These are phyloP conservation scores for Dryadomyces quercus-mongolicae DNA, from an alignment of 2,329 filamentous ascomycete genomes.

Conservation along the genomic window DNA sequence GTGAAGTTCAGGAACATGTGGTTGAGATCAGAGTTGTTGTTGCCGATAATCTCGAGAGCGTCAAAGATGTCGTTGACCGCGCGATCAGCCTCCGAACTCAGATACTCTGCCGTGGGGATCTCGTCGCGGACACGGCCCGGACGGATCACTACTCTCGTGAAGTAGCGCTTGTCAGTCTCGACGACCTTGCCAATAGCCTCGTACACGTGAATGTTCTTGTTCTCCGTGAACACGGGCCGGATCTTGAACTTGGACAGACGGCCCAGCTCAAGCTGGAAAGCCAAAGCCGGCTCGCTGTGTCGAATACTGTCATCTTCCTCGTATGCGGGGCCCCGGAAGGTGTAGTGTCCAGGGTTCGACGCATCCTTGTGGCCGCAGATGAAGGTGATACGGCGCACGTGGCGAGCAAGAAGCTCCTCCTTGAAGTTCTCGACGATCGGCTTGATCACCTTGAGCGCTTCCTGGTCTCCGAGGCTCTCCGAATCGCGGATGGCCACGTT, in stretches of 20 bases:
- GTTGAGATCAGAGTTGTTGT: constrained; percentile 98
- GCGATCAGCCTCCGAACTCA: constrained; percentile 92
- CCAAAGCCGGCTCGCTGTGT: constrained; percentile 89
- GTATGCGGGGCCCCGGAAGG: constrained; percentile 87
- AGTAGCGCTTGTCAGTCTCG: constrained; percentile 96
- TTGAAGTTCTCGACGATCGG: constrained; percentile 69
- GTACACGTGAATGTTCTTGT: constrained; percentile 98
- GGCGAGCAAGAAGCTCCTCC: constrained; percentile 68
- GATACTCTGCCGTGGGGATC: constrained; percentile 95
- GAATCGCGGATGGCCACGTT: constrained; percentile 87
- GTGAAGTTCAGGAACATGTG: constrained; percentile 99
- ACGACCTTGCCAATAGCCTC: constrained; percentile 91
- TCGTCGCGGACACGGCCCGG: constrained; percentile 91
- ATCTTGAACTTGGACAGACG: constrained; percentile 95
- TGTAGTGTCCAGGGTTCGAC: constrained; percentile 93
- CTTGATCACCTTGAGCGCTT: constrained; percentile 64
- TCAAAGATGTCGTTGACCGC: constrained; percentile 97
- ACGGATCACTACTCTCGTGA: constrained; percentile 89
- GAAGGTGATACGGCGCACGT: constrained; percentile 85
- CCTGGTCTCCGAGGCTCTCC: constrained; percentile 70
- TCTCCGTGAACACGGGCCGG: constrained; percentile 96
- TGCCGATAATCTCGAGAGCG: constrained; percentile 94
- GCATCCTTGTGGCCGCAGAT: constrained; percentile 92
- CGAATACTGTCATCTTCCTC: constrained; percentile 90
- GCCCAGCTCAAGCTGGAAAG: constrained; percentile 95